Conservation (phyloP, 139 green algal species). For the Nannochloris sp. region DNA sequence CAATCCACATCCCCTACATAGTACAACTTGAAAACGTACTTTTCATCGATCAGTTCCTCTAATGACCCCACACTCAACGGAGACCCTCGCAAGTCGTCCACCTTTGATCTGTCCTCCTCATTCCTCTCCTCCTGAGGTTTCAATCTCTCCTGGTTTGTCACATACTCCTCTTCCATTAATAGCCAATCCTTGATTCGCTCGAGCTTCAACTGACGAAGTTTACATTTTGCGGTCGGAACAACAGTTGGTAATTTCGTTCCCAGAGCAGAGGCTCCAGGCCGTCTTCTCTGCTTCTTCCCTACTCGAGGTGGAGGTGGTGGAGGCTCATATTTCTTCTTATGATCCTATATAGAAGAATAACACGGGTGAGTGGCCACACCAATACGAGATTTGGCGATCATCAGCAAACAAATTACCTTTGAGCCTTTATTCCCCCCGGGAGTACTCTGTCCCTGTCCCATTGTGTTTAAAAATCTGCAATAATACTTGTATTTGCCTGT, state of each 20-base stretch:
- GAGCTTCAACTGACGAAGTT: slow-evolving; percentile 93
- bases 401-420: slow-evolving; percentile 2
- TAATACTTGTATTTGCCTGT: background rate
- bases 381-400: background rate
- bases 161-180: slow-evolving; percentile 99
- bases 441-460: slow-evolving; percentile 13
- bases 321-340: slow-evolving; percentile 97
- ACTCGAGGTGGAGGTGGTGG: slow-evolving; percentile 85
- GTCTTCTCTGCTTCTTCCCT: slow-evolving; percentile 82
- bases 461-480: background rate
- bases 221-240: slow-evolving; percentile 89
- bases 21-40: slow-evolving; percentile 32
- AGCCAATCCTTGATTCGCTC: slow-evolving; percentile 99
- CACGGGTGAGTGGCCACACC: background rate
- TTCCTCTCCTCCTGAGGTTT: slow-evolving; percentile 88
- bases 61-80: slow-evolving; percentile 91
- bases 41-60: slow-evolving; percentile 99
- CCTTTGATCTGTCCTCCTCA: slow-evolving; percentile 88
- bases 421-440: background rate
- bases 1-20: background rate
- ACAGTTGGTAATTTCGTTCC: slow-evolving; percentile 79
- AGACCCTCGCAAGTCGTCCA: slow-evolving; percentile 91
- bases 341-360: slow-evolving; percentile 2
- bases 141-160: slow-evolving; percentile 81
- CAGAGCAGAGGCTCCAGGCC: slow-evolving; percentile 53